A percentile compares a stretch with the other conserved stretches of the same genome.
Conservation (phyloP, 108 stramenopile species). For the Nannochloropsis gaditana region DNA sequence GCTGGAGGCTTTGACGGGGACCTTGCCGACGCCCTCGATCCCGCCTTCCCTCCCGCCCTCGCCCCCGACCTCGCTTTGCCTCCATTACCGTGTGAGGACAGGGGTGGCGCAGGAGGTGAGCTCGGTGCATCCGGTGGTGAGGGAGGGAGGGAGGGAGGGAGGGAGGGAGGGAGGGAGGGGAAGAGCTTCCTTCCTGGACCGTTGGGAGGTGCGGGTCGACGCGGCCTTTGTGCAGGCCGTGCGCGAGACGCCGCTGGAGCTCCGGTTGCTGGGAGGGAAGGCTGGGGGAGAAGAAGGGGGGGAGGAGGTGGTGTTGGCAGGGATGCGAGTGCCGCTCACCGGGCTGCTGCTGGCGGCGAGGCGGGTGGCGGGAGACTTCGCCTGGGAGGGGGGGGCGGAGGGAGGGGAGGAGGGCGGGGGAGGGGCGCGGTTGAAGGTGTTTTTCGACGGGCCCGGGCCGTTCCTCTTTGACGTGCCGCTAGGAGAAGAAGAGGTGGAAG, state of each 20-base stretch:
- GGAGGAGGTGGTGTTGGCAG: background rate
- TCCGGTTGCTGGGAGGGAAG: background rate
- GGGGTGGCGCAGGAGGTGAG: background rate
- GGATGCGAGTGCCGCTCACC: background rate
- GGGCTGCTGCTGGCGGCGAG: background rate
- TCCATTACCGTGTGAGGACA: background rate
- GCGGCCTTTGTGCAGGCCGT: background rate
- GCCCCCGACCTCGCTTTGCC: background rate
- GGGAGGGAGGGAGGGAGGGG: background rate
- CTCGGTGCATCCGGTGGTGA: background rate
- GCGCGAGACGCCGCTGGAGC: background rate
- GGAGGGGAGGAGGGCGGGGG: background rate
- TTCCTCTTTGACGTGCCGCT: background rate
- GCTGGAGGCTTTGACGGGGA: no score
- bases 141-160: background rate
- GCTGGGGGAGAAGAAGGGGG: background rate
- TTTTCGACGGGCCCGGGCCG: background rate
- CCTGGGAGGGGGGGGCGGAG: background rate
- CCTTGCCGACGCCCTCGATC: no score
- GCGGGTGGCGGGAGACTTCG: background rate
- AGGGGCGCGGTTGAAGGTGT: background rate
- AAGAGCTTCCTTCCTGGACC: background rate
- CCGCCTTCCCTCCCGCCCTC: background rate
- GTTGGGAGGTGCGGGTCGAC: background rate
- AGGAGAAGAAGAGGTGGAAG: background rate